Evolutionary conservation across 1,284 basidiomycete species (phyloP).

Genomic region (Exobasidium rhododendri): DNA sequence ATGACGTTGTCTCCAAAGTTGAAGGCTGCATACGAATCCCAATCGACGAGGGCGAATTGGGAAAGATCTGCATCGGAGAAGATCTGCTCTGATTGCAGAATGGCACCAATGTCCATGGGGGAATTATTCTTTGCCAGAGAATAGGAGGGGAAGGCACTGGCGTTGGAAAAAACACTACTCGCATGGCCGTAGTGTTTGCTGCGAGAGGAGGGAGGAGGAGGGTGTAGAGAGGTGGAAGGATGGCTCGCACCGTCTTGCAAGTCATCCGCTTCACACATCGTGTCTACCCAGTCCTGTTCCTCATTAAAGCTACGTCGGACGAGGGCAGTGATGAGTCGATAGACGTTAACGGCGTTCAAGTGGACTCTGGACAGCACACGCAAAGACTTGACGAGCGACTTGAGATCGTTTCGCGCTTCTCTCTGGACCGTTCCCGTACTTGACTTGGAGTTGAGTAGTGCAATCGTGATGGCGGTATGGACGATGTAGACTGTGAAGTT

Average conservation of each 20-base stretch:
- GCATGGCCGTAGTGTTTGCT: background rate
- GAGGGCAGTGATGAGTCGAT: background rate
- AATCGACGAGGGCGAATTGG: slow-evolving; percentile 12
- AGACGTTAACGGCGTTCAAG: background rate
- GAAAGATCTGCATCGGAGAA: slow-evolving; percentile 5
- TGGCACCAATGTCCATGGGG: background rate
- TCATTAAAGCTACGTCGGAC: background rate
- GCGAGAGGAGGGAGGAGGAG: background rate
- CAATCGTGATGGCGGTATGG: slow-evolving; percentile 6
- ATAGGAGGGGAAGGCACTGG: background rate
- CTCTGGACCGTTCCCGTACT: slow-evolving; percentile 8
- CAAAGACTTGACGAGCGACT: background rate
- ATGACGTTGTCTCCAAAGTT: slow-evolving; percentile 6
- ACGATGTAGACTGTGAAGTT: slow-evolving; percentile 1
- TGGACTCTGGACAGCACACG: background rate
- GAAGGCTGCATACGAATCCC: slow-evolving; percentile 3
- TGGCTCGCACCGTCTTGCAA: background rate
- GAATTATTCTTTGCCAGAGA: background rate
- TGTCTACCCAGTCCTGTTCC: background rate
- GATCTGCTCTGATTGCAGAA: background rate
- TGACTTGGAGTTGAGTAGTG: slow-evolving; percentile 4
- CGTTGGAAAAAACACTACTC: background rate
- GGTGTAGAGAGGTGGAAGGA: background rate
- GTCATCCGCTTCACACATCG: background rate
- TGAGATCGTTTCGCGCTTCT: slow-evolving; percentile 7